These are phyloP conservation scores for Suillus americanus DNA, from an alignment of 768 basidiomycete genomes.

Conservation along the genomic window DNA sequence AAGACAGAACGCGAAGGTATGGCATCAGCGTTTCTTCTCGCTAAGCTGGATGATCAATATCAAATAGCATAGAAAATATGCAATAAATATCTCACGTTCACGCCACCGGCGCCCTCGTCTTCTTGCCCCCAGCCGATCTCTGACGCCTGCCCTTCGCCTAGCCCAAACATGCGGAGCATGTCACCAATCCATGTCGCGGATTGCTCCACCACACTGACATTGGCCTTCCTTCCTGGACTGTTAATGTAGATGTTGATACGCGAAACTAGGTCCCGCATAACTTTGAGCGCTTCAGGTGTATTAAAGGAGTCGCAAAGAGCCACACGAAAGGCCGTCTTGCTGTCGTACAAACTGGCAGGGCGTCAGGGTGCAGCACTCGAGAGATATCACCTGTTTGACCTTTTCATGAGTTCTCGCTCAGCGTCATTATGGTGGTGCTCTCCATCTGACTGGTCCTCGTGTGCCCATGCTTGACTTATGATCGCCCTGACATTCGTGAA, in stretches of 20 bases:
- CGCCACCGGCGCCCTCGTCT: constrained; percentile 34
- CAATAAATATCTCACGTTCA: constrained; percentile 42
- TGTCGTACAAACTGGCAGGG: constrained; percentile 60
- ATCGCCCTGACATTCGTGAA: constrained; percentile 87
- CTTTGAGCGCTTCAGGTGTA: constrained; percentile 78
- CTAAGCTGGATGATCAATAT: constrained; percentile 39
- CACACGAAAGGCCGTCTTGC: constrained; percentile 75
- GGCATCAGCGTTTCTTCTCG: constrained; percentile 86
- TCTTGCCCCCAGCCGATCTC: constrained; percentile 89
- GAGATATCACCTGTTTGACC: constrained; percentile 40
- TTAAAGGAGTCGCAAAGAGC: constrained; percentile 98
- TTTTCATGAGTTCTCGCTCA: constrained; percentile 68
- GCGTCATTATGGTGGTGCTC: constrained; percentile 61
- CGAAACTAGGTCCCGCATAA: constrained; percentile 79
- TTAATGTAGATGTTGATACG: constrained; percentile 88
- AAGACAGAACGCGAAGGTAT: constrained; percentile 79
- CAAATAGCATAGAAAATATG: constrained; percentile 1
- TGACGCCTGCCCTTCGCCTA: constrained; percentile 64
- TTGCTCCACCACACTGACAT: constrained; percentile 63
- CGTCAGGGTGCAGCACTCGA: constrained; percentile 8
- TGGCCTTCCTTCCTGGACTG: constrained; percentile 53
- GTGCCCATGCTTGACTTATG: constrained; percentile 52
- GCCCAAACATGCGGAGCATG: constrained; percentile 79
- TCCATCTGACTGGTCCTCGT: constrained; percentile 52
- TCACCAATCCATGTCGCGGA: constrained; percentile 66